These are phyloP conservation scores for Paspalum notatum DNA, from an alignment of 176 grass and related monocot genomes.

Conservation along the genomic window DNA sequence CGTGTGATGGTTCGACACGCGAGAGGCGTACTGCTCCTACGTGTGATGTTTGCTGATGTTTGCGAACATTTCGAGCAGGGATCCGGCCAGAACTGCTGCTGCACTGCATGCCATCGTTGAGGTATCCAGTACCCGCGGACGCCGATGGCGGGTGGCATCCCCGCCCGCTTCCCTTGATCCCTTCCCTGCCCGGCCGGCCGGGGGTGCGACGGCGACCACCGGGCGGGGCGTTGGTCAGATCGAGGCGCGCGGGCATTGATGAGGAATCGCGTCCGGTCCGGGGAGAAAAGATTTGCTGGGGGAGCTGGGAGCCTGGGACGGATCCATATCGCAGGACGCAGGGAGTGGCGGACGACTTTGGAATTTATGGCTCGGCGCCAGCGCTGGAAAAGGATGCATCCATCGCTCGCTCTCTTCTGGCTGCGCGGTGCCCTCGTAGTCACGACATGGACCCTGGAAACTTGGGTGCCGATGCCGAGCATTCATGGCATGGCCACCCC, in stretches of 20 bases:
- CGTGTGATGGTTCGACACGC: too few relatives aligned
- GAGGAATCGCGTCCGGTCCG: background rate
- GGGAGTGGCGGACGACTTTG: background rate
- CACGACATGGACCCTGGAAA: background rate
- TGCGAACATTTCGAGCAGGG: too few relatives aligned
- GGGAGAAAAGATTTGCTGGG: background rate
- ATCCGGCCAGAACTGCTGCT: too few relatives aligned
- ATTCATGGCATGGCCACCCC: background rate
- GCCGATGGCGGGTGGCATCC: too few relatives aligned
- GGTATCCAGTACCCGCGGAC: too few relatives aligned
- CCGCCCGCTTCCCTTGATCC: too few relatives aligned
- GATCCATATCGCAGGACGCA: background rate
- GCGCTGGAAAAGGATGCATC: background rate
- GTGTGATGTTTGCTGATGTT: too few relatives aligned
- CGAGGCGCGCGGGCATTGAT: conserved; percentile 35
- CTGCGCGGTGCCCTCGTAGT: background rate
- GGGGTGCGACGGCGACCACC: background rate
- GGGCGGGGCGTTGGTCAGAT: background rate
- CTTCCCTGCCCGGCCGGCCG: background rate
- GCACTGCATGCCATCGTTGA: too few relatives aligned
- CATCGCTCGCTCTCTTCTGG: background rate
- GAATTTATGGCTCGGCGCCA: conserved; percentile 8
- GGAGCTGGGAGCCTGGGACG: conserved; percentile 5
- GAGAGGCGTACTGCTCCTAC: too few relatives aligned
- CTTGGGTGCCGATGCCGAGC: background rate